Evolutionary conservation across 2,329 filamentous ascomycete genomes (phyloP), one percentile per base, ranked within the genome.

Genomic region (Fusarium zealandicum): DNA sequence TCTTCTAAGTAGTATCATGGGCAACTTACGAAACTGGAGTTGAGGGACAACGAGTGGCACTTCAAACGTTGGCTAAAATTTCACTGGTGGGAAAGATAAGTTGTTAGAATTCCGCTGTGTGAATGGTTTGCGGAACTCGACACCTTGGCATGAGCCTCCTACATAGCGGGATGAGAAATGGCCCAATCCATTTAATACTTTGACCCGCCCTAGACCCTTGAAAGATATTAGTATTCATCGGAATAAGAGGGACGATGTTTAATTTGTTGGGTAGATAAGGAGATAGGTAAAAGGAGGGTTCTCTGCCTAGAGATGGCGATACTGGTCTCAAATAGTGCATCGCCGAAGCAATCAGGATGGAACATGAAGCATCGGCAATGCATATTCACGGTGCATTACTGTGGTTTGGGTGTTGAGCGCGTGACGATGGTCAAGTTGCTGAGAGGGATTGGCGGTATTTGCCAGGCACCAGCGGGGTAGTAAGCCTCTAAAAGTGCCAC

Each of bases 381-480:
- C 14, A 6, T 42, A 49, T 66, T 67, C 65, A 67, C 65, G 54
- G 18, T 31, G 9, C 20, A 31, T 35, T 51, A 59, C 62, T 18
- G 33, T 16, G 18, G 10, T 39, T 39, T 33, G 30, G 32, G 31
- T 33, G 54, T 40, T 38, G 30, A 42, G 18, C 35, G 18, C 35
- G 61, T 66, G 61, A 57, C 36, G 25, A 20, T 38, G 10, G 25
- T 48, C 20, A 36, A 31, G 17, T 37, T 14, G 28, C 22, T 25
- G 35, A 39, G 32, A 20, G 18, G 31, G 42, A n/a, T n/a, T 36
- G 41, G 31, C 20, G 32, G 40, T 25, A 33, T 32, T 22, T 40
- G 44, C 52, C 49, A 68, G 66, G 66, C 66, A 68, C 53, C 64
- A 68, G 62, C 44, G 59, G 57, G 55, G 59, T 38, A 11, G 31